Evolutionary conservation across 2,329 filamentous ascomycete genomes (phyloP), one percentile per base, ranked within the genome.

Genomic region (Periconia digitata): DNA sequence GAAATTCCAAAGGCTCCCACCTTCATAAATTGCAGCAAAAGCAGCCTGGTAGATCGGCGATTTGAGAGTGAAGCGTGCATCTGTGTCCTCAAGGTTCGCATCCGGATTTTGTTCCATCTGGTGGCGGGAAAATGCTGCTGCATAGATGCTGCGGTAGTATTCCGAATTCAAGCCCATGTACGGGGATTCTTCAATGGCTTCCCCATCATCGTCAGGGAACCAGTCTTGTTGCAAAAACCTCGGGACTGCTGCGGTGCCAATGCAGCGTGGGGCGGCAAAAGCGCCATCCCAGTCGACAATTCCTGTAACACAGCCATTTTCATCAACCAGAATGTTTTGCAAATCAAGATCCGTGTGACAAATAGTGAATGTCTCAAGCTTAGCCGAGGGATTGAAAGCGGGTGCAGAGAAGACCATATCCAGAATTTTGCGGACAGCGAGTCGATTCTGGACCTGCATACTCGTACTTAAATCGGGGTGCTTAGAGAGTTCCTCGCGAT

Each of bases 241-340:
- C 1, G 55, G 50, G 17, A 53, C 29, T 3, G 58, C 47, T 0
- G 54, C 18, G 2, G 47, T 44, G 5, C 58, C 53, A 17, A 54
- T 22, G n/a, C 55, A 58, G 23, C 55, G 55, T 4, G 55, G 54
- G 15, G 46, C 43, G 5, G 54, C 38, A 13, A 51, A 40, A 4
- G 49, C 44, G 2, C 40, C 47, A 17, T 58, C 50, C 55, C 55
- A 58, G 24, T 58, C 54, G 8, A 65, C 43, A 27, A 67, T 57
- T 3, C 54, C 62, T 0, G 53, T 58, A 1, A 61, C 47, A 16
- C 54, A 39, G 15, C 58, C 59, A 1, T 35, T 35, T 10, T 43
- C 37, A 36, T 59, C 50, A 23, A 51, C 45, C 3, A 63, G 46
- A 22, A 64, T 58, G 44, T 66, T 66, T n/a, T 64, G 32, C 15